phyloP scores from a whole-genome alignment of 495 filamentous ascomycete species.

The Aspergillus steynii region DNA sequence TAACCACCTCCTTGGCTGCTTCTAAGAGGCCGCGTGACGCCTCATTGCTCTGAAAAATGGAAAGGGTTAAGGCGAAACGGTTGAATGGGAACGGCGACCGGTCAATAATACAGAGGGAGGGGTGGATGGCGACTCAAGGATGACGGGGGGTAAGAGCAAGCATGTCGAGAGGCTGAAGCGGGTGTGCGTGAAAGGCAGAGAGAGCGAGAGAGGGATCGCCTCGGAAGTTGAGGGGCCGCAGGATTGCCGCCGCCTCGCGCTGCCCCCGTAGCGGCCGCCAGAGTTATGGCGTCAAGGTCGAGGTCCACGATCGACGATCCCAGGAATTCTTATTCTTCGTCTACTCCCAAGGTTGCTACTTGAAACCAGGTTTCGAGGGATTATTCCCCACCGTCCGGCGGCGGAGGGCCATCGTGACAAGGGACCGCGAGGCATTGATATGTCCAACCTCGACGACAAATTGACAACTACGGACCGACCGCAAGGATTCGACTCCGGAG shows the following conservation, averaged over 20 bases:
- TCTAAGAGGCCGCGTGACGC: conserved; percentile 1
- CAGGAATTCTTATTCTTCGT: not conserved
- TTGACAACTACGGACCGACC: too few relatives aligned
- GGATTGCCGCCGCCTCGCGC: conserved; percentile 8
- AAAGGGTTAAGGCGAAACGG: not conserved
- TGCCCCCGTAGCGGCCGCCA: not conserved
- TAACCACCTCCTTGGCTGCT: conserved; percentile 8
- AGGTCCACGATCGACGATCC: conserved; percentile 5
- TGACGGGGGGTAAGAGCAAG: not conserved
- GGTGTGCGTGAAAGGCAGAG: conserved; percentile 1
- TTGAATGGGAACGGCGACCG: not conserved
- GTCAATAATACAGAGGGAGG: not conserved
- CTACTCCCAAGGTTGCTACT: too few relatives aligned
- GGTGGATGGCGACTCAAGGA: not conserved
- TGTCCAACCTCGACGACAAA: too few relatives aligned
- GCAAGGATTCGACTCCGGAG: too few relatives aligned
- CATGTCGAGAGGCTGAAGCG: not conserved
- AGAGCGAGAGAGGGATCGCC: conserved; percentile 4
- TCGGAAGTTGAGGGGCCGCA: conserved; percentile 15
- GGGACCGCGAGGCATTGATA: too few relatives aligned
- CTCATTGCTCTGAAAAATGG: conserved; percentile 4
- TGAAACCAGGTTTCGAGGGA: too few relatives aligned
- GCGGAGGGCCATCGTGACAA: too few relatives aligned
- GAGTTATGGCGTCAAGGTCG: too few relatives aligned
- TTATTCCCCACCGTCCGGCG: too few relatives aligned